Evolutionary conservation across 2,329 filamentous ascomycete genomes (phyloP).

Genomic region (Cladophialophora yegresii): DNA sequence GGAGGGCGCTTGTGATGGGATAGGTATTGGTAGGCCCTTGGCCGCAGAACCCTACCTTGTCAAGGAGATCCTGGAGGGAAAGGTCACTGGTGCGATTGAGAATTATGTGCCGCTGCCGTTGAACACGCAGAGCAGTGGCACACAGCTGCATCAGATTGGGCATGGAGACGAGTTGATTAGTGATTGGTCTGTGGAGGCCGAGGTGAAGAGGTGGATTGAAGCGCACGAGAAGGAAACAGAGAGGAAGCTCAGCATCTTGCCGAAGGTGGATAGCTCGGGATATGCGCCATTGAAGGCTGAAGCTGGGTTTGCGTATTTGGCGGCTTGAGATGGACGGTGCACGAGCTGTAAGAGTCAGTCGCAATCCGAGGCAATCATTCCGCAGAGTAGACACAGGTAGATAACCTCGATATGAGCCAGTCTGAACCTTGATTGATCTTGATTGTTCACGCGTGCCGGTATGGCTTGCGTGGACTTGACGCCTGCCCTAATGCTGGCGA

Average conservation of each 20-base stretch:
- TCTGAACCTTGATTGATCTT: conserved; percentile 6
- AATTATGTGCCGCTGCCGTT: conserved; percentile 31
- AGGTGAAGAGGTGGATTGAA: conserved; percentile 34
- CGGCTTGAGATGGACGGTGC: conserved; percentile 6
- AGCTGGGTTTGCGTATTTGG: conserved; percentile 31
- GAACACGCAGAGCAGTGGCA: conserved; percentile 31
- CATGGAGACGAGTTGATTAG: conserved; percentile 25
- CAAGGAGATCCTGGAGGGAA: conserved; percentile 31
- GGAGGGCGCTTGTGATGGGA: conserved; percentile 26
- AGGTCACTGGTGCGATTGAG: conserved; percentile 29
- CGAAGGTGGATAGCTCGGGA: conserved; percentile 43
- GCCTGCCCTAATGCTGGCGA: conserved; percentile 12
- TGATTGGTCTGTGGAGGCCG: conserved; percentile 35
- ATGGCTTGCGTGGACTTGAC: conserved; percentile 4
- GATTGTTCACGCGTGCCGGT: conserved; percentile 13
- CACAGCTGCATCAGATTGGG: conserved; percentile 34
- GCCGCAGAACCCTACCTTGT: conserved; percentile 32
- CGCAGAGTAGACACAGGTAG: conserved; percentile 1
- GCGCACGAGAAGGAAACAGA: conserved; percentile 32
- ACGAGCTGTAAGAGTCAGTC: background rate
- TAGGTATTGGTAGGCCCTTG: conserved; percentile 33
- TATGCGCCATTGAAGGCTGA: conserved; percentile 35
- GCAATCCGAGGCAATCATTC: background rate
- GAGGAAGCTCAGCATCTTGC: conserved; percentile 36
- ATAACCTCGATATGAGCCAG: background rate